Percentiles rank a stretch among this genome's conserved stretches.
These are phyloP conservation scores for Epithele typhae DNA, from an alignment of 768 basidiomycete species.

Conservation along the genomic window DNA sequence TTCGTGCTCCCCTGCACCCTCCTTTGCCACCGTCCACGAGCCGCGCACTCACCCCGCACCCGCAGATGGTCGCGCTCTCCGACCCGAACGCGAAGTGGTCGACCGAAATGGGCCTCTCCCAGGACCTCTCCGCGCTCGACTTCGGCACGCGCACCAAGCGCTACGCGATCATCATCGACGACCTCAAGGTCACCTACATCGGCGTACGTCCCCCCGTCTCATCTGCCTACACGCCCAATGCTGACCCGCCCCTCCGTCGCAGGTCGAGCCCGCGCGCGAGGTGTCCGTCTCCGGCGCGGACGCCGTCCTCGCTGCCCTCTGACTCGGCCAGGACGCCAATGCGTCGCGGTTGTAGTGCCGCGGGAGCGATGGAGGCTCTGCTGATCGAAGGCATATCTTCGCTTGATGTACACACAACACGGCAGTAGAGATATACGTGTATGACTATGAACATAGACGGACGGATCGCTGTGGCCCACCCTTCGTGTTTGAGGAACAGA, in stretches of 20 bases:
- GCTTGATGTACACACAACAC: too few relatives aligned
- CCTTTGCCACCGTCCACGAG: neutral
- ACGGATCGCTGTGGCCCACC: too few relatives aligned
- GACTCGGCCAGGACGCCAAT: constrained; percentile 1
- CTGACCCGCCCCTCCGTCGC: neutral
- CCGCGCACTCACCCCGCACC: too few relatives aligned
- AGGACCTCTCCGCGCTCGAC: constrained; percentile 42
- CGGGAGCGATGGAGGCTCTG: too few relatives aligned
- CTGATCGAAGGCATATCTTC: too few relatives aligned
- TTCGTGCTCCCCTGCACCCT: neutral
- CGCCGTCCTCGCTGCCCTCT: constrained; percentile 36
- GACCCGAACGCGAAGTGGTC: constrained; percentile 35
- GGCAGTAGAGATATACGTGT: too few relatives aligned
- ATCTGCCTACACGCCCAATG: neutral
- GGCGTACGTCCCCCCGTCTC: constrained; percentile 23
- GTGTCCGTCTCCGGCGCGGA: constrained; percentile 36
- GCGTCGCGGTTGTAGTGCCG: neutral
- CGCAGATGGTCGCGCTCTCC: constrained; percentile 31
- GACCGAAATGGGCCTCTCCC: constrained; percentile 40
- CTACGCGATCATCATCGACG: constrained; percentile 63
- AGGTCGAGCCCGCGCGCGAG: constrained; percentile 30
- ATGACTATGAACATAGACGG: too few relatives aligned
- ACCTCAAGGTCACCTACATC: constrained; percentile 66
- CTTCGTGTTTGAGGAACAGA: too few relatives aligned
- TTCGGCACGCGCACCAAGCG: constrained; percentile 39